Evolutionary conservation across 2,329 filamentous ascomycete genomes (phyloP).

Genomic region (Ophiobolus disseminans): DNA sequence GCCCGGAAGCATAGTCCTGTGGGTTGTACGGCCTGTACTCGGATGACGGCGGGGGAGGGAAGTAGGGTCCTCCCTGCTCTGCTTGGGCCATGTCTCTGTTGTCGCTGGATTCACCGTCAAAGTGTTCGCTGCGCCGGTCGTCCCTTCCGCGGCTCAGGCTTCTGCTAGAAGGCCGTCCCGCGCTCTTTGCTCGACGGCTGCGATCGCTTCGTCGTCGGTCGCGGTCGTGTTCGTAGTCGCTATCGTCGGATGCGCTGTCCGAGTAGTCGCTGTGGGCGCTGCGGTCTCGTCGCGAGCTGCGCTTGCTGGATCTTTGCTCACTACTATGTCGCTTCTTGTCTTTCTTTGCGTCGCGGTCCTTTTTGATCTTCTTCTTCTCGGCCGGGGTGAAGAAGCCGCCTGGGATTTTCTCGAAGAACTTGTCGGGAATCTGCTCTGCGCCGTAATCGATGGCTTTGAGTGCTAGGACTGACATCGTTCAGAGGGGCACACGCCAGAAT

Average conservation of each 20-base stretch:
- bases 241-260: conserved; percentile 40
- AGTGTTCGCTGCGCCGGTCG: conserved; percentile 28
- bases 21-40: conserved; percentile 47
- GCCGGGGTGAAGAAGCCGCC: conserved; percentile 47
- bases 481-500: conserved; percentile 29
- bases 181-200: conserved; percentile 36
- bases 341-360: conserved; percentile 23
- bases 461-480: conserved; percentile 45
- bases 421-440: conserved; percentile 49
- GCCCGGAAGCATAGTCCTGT: conserved; percentile 40
- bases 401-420: conserved; percentile 46
- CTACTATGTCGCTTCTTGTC: conserved; percentile 20
- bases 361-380: conserved; percentile 37
- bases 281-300: conserved; percentile 35
- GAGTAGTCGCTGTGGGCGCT: conserved; percentile 37
- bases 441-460: conserved; percentile 49
- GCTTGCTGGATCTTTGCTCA: conserved; percentile 21
- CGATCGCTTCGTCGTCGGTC: conserved; percentile 31
- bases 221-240: conserved; percentile 36
- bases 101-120: conserved; percentile 34
- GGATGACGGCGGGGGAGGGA: conserved; percentile 41
- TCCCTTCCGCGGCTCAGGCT: conserved; percentile 40
- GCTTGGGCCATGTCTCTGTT: conserved; percentile 33
- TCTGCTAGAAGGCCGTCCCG: conserved; percentile 30
- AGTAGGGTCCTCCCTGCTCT: conserved; percentile 38